Evolutionary conservation across 2,329 filamentous ascomycete genomes (phyloP), one percentile per base, ranked within the genome.

Genomic region (Ascochyta pisi): DNA sequence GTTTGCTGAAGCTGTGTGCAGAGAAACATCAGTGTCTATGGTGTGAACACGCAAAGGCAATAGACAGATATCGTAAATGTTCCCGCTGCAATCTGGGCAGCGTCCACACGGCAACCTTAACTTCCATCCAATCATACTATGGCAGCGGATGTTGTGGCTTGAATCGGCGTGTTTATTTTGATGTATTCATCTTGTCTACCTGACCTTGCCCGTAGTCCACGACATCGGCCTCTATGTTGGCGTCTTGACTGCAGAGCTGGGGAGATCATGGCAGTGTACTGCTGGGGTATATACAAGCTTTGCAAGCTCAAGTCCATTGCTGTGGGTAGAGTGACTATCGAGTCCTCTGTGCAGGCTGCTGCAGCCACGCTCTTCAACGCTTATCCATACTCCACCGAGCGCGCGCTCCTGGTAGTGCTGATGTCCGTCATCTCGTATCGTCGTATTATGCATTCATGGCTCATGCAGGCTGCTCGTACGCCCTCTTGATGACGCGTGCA

Each of bases 401-500:
- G 49, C 22, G 49, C 40, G 34, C 34, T 39, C 15, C 19, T 44
- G n/a, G 34, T 31, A 31, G 24, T 44, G 34, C 49, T 51, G 19
- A 51, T 39, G 47, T 50, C 53, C 53, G 37, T 56, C 53, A 31
- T 51, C 53, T 56, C 53, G 48, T 56, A 27, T 56, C 53, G 47
- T 56, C 53, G 43, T 56, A 27, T 38, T 31, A 27, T 56, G 53
- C 47, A 31, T 51, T 55, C 16, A n/a, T 38, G 39, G 50, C 58
- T 72, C 65, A 73, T 69, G 73, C 73, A 46, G 73, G 73, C 60
- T 75, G 73, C 50, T 75, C 73, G 56, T 71, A 75, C 23, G 73
- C 70, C 60, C 73, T 67, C 65, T 67, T 70, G 60, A 75, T 69
- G 35, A 75, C 66, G 54, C 73, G 67, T 43, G 71, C 58, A 46